Conservation (phyloP, 2,329 filamentous ascomycete species). For the Pseudocercospora vitis region DNA sequence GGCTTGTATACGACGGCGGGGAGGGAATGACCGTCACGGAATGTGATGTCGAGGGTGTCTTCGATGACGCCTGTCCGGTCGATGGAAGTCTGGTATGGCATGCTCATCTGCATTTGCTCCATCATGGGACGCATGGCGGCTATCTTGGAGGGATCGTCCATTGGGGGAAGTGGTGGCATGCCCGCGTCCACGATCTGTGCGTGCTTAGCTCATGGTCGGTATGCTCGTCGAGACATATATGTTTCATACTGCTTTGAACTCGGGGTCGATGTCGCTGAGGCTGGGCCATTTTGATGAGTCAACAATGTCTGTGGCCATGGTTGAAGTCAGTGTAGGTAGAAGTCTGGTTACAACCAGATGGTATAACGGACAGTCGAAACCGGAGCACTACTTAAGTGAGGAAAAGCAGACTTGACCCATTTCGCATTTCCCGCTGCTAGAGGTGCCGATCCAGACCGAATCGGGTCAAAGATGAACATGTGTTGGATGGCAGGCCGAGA, state of each 20-base stretch:
- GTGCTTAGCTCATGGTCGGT: not conserved
- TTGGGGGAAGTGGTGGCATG: not conserved
- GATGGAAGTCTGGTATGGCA: slow-evolving; percentile 5
- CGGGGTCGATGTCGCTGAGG: slow-evolving; percentile 10
- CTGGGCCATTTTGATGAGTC: slow-evolving; percentile 10
- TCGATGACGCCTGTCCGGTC: slow-evolving; percentile 9
- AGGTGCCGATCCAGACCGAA: too few relatives aligned
- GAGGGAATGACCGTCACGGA: slow-evolving; percentile 8
- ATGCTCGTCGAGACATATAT: not conserved
- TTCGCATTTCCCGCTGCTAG: too few relatives aligned
- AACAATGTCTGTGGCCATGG: not conserved
- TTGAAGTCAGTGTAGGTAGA: not conserved
- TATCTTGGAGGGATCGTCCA: slow-evolving; percentile 9
- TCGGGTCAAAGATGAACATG: too few relatives aligned
- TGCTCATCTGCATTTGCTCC: slow-evolving; percentile 7
- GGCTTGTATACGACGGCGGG: slow-evolving; percentile 11
- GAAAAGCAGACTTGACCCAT: not conserved
- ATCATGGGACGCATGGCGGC: not conserved
- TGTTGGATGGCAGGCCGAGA: too few relatives aligned
- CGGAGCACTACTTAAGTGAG: too few relatives aligned
- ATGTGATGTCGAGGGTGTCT: not conserved
- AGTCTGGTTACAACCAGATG: not conserved
- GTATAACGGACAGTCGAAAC: too few relatives aligned
- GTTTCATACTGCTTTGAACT: slow-evolving; percentile 10
- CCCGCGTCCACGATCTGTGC: slow-evolving; percentile 8